Base-by-base conservation (phyloP, 306 rosid species). In the Glycine tomentella region DNA sequence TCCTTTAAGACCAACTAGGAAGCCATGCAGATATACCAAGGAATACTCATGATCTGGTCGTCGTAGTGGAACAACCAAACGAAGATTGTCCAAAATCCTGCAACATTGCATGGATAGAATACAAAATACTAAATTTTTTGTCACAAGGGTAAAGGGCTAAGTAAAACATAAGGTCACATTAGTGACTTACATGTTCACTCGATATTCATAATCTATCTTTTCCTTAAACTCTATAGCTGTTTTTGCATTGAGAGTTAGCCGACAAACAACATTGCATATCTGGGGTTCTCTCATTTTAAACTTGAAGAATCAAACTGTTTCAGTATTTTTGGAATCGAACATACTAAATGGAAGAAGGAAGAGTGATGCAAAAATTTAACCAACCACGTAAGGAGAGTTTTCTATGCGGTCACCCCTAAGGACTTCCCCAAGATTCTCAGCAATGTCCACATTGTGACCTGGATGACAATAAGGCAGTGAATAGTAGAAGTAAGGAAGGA, bases 341-440 rank as follows among this genome's bases (percentile, higher is more conserved):
- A 48, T 25, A 68, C 53, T 42, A 46, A 80, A 79, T 51, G 66
- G 56, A 7, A 61, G 12, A 7, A 68, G n/a, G 52, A 7, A 68
- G 17, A 68, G 34, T 31, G 40, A 49, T 15, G 25, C 31, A 42
- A 52, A 33, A 0, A 45, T 10, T 65, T 40, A 79, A 81, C 87
- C 57, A 67, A 90, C 98, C 95, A 82, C 92, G 70, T 84, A 94
- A 64, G 95, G 97, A 75, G 98, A 94, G 88, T 94, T 94, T 69
- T 94, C 97, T 6, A 94, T 90, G 45, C 92, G 92, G 75, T 94
- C 98, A 51, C 98, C 98, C 36, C 98, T 91, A 82, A 94, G 98
- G 68, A 94, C 94, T 78, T 94, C 98, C 31, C 97, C 97, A n/a
- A 94, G 97, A 89, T 94, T 94, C 91, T 94, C 98, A 58, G 97